A percentile compares a stretch with the other conserved stretches of the same genome.
Conservation (phyloP, 2,329 filamentous ascomycete species). For the Dendrostoma leiphaemia region DNA sequence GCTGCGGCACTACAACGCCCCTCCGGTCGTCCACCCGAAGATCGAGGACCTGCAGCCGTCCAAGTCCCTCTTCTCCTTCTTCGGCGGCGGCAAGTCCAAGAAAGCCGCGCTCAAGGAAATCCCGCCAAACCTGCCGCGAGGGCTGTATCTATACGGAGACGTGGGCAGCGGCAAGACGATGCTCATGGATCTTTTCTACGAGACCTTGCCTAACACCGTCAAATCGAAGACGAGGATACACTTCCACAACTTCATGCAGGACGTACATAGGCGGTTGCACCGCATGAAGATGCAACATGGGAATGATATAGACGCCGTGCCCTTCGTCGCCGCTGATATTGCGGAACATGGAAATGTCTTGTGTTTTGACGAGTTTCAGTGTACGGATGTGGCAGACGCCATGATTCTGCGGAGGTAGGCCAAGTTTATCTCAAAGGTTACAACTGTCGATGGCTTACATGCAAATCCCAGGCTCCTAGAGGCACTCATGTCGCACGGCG, state of each 20-base stretch:
- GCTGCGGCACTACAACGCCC: conserved; percentile 70
- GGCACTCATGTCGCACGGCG: conserved; percentile 91
- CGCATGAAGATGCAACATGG: conserved; percentile 86
- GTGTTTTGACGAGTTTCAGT: conserved; percentile 99
- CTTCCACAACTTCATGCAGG: conserved; percentile 99
- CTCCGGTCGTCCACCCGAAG: conserved; percentile 72
- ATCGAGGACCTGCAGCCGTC: conserved; percentile 65
- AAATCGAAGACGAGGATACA: conserved; percentile 87
- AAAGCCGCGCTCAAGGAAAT: conserved; percentile 50
- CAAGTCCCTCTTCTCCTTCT: conserved; percentile 56
- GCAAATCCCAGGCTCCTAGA: conserved; percentile 66
- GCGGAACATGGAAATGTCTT: conserved; percentile 81
- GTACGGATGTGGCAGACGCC: conserved; percentile 95
- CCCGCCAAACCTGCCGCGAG: conserved; percentile 74
- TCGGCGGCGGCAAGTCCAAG: conserved; percentile 54
- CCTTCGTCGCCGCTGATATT: conserved; percentile 92
- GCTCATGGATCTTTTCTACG: conserved; percentile 98
- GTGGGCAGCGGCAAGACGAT: conserved; percentile 98
- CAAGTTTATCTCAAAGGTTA: neutral
- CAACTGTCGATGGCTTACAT: neutral
- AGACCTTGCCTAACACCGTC: conserved; percentile 80
- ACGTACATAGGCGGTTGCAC: conserved; percentile 88
- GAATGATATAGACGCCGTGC: conserved; percentile 84
- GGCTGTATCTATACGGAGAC: conserved; percentile 93
- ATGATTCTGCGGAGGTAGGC: conserved; percentile 84